phyloP scores from a whole-genome alignment of 495 filamentous ascomycete genomes.

The Penicillium chermesinum region DNA sequence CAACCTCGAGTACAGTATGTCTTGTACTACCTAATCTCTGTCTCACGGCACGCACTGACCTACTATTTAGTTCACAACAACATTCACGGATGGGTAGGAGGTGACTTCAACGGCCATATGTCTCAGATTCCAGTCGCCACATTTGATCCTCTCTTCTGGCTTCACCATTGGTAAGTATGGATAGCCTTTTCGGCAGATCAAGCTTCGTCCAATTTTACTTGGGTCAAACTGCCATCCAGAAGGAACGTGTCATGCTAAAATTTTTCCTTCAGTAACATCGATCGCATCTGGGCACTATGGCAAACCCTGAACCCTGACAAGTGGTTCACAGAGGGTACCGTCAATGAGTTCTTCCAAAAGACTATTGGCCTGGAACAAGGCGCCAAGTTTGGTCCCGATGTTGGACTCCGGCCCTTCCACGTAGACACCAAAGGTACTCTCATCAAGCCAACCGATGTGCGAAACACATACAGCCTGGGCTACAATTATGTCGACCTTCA shows the following conservation, averaged over 20 bases:
- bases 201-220: no score
- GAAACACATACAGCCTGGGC: constrained; percentile 32
- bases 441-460: constrained; percentile 25
- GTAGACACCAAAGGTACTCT: constrained; percentile 21
- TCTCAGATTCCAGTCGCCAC: constrained; percentile 29
- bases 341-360: constrained; percentile 12
- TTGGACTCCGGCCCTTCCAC: constrained; percentile 31
- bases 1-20: constrained; percentile 32
- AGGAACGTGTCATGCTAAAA: no score
- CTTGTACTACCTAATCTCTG: neutral
- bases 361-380: constrained; percentile 17
- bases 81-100: constrained; percentile 39
- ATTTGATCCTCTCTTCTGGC: constrained; percentile 44
- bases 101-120: constrained; percentile 36
- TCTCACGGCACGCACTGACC: neutral
- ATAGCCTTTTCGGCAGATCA: no score
- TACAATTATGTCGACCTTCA: constrained; percentile 47
- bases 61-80: constrained; percentile 25
- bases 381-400: constrained; percentile 5
- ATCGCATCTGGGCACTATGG: constrained; percentile 39
- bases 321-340: constrained; percentile 18
- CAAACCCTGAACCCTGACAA: constrained; percentile 30
- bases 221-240: no score
- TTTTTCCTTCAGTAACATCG: constrained; percentile 28
- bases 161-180: constrained; percentile 29